Base-by-base conservation (phyloP, 2,329 filamentous ascomycete species). In the Pseudopithomyces maydicus region DNA sequence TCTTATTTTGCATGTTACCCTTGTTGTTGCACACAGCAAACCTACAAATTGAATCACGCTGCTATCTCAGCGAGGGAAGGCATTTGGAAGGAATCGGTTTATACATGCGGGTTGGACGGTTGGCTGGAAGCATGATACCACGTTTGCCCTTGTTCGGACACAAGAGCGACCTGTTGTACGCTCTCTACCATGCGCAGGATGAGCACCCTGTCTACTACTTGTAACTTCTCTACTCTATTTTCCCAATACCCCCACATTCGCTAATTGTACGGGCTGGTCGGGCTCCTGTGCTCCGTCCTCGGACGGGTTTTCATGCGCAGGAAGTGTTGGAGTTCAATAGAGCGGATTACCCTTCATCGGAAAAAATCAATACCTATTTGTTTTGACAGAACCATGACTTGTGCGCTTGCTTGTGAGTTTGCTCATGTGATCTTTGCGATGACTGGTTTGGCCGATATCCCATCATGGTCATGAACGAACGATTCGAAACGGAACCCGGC, bases 261-360 rank as follows among this genome's bases (percentile, higher is more conserved):
- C 61, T 72, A 64, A 45, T 36, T 60, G 62, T 63, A 65, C 52
- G 50, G 56, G 45, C 42, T 58, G 58, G 58, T 65, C 20, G 48
- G 36, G 22, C 32, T 32, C 41, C 44, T 36, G 20, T 60, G 56
- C 55, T 62, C 58, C 52, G 43, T 60, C 59, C 50, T 47, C 57
- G 64, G 66, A 60, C 59, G 57, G 56, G 63, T 6, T 19, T 63
- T 52, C 51, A 50, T 62, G 36, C 46, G 52, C 60, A 62, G 63
- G 65, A 55, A 20, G 41, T 46, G 45, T 26, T 45, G 54, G 54
- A 52, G 51, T 62, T 68, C 62, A 61, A 62, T 72, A 74, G 71
- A 74, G 71, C 72, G 66, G 69, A 62, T 65, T 63, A 66, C 66
- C 70, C 70, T 73, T 71, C 71, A 73, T 60, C 65, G 70, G 71